Percentiles rank a stretch among this genome's conserved stretches.
These are phyloP conservation scores for Termitomyces sp. DNA, from an alignment of 768 basidiomycete species.

Conservation along the genomic window DNA sequence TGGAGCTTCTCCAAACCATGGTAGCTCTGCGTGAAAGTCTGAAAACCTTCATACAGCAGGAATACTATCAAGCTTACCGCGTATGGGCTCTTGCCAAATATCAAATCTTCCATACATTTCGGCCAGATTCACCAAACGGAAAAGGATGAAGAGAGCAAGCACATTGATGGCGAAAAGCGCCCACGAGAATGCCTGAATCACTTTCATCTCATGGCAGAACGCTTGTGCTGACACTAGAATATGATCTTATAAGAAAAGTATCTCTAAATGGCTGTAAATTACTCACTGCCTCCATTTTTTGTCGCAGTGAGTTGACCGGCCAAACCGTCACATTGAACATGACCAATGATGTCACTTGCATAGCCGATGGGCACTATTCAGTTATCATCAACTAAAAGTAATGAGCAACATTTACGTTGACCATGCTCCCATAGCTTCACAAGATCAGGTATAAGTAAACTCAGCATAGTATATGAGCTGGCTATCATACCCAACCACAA, in stretches of 20 bases:
- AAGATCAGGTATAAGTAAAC: conserved; percentile 1
- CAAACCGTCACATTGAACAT: conserved; percentile 52
- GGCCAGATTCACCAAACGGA: conserved; percentile 51
- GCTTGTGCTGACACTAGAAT: conserved; percentile 44
- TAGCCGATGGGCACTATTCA: not conserved
- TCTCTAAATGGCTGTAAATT: not conserved
- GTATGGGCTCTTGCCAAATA: conserved; percentile 57
- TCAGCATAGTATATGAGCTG: conserved; percentile 1
- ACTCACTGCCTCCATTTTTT: conserved; percentile 51
- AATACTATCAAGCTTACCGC: conserved; percentile 26
- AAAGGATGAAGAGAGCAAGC: conserved; percentile 48
- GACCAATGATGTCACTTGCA: conserved; percentile 64
- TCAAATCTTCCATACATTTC: conserved; percentile 45
- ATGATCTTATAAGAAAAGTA: conserved; percentile 1
- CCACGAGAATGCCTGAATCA: conserved; percentile 77
- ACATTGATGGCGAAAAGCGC: conserved; percentile 46
- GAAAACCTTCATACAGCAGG: not conserved
- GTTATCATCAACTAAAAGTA: not conserved
- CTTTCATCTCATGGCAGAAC: conserved; percentile 79
- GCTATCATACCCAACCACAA: conserved; percentile 62
- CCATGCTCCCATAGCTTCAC: conserved; percentile 71
- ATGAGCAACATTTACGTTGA: conserved; percentile 46
- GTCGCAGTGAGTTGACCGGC: conserved; percentile 39
- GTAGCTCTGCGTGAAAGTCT: conserved; percentile 42
- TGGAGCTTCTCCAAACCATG: conserved; percentile 73